These are phyloP conservation scores for Pontederia crassipes DNA, from an alignment of 176 grass and related monocot genomes.

Conservation along the genomic window DNA sequence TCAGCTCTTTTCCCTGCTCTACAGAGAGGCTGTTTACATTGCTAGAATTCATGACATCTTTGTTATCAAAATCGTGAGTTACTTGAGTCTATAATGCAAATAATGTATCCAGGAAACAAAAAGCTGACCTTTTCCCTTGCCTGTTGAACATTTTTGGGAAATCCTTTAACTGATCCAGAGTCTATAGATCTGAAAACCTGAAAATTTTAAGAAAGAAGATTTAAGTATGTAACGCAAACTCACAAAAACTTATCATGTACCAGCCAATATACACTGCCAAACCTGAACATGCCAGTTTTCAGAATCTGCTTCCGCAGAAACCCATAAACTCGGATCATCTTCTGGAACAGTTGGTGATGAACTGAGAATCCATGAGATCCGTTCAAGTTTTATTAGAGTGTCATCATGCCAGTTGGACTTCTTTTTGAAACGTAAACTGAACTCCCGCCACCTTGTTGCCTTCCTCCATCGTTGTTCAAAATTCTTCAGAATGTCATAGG, in stretches of 20 bases:
- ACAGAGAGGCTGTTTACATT: too few species aligned
- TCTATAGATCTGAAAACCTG: constrained; percentile 96
- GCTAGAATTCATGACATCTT: too few species aligned
- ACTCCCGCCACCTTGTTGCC: constrained; percentile 70
- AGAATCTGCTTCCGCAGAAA: constrained; percentile 52
- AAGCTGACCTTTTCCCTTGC: constrained; percentile 54
- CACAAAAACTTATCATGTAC: constrained; percentile 4
- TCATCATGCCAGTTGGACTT: constrained; percentile 76
- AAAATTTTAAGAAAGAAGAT: constrained; percentile 5
- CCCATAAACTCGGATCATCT: constrained; percentile 56
- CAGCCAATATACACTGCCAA: not conserved
- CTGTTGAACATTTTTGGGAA: constrained; percentile 52
- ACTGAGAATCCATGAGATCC: constrained; percentile 96
- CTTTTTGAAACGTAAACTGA: constrained; percentile 37
- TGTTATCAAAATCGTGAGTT: too few species aligned
- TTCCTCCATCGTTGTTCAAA: constrained; percentile 87
- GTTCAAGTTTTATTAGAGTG: constrained; percentile 75
- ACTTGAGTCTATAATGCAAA: too few species aligned
- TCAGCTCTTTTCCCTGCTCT: too few species aligned
- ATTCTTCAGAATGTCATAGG: constrained; percentile 81
- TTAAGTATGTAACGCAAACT: constrained; percentile 12
- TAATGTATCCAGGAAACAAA: too few species aligned
- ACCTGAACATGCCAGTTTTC: constrained; percentile 99
- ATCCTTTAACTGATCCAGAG: constrained; percentile 91
- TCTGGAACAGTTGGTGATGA: constrained; percentile 49